phyloP scores from a whole-genome alignment of 2,329 filamentous ascomycete species.

The Aspergillus pseudoviridinutans region DNA sequence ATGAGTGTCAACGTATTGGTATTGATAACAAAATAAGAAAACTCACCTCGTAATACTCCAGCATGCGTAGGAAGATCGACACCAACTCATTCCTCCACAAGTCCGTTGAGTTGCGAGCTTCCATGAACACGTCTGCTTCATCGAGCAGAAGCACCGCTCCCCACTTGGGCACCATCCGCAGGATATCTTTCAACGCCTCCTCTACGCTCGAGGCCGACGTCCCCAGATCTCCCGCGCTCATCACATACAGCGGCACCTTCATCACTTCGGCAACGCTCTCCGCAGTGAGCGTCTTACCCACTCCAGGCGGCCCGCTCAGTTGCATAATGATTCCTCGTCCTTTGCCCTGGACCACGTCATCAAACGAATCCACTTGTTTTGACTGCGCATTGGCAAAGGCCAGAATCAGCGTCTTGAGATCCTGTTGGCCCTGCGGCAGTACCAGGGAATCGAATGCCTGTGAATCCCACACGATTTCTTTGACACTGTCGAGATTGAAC shows the following conservation, averaged over 20 bases:
- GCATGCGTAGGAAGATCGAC: conserved; percentile 30
- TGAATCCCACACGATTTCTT: conserved; percentile 43
- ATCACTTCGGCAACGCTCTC: conserved; percentile 51
- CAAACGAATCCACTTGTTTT: conserved; percentile 37
- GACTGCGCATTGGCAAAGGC: conserved; percentile 45
- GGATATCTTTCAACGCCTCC: conserved; percentile 41
- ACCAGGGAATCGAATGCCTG: conserved; percentile 47
- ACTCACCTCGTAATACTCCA: conserved; percentile 27
- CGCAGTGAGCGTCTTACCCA: conserved; percentile 52
- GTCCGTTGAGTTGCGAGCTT: conserved; percentile 36
- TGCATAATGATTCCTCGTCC: conserved; percentile 51
- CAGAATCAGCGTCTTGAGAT: conserved; percentile 44
- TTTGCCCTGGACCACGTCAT: conserved; percentile 52
- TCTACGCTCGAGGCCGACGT: conserved; percentile 43
- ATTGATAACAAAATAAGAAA: not conserved
- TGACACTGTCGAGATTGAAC: conserved; percentile 38
- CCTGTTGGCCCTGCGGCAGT: conserved; percentile 40
- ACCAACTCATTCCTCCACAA: conserved; percentile 46
- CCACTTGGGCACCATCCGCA: conserved; percentile 50
- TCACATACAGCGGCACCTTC: conserved; percentile 48
- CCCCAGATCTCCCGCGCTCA: conserved; percentile 49
- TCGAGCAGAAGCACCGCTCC: conserved; percentile 51
- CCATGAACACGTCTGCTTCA: conserved; percentile 38
- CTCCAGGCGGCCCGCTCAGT: conserved; percentile 49
- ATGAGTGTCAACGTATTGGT: conserved; percentile 29